Base-by-base conservation (phyloP, 2,329 filamentous ascomycete species). In the Sporothrix variecibatus region DNA sequence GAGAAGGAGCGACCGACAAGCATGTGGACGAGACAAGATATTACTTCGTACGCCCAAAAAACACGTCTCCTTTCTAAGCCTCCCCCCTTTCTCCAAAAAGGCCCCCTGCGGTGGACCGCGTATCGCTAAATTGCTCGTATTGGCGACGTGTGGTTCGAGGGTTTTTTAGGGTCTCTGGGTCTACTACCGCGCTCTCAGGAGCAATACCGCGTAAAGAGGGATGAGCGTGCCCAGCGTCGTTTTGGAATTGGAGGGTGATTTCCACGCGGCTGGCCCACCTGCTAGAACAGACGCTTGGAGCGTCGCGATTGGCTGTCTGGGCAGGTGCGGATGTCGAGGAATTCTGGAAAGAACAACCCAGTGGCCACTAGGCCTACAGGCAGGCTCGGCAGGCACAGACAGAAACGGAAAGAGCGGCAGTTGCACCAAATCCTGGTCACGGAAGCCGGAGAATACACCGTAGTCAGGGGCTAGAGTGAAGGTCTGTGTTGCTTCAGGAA, bases 21-120 rank as follows among this genome's bases (percentile, higher is more conserved):
- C 68, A 56, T 60, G 51, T 58, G 53, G 38, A 58, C 40, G 38
- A 49, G 38, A 28, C 38, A 73, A 72, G 46, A 65, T 60, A 68
- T 11, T 31, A n/a, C n/a, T n/a, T n/a, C n/a, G n/a, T n/a, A 20
- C 17, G 60, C 40, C 67, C 62, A 67, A 68, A 75, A 76, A 76
- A 76, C 74, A 76, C 75, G 75, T 76, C 75, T 71, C 74, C 74
- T 71, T 75, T 76, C 53, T 26, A n/a, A 43, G 28, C 26, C 71
- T 62, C 46, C 49, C 34, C 72, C 49, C 64, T 56, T 65, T 26
- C 51, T 56, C 26, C 51, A 26, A n/a, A 40, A 4, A 26, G n/a
- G n/a, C 34, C 43, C 65, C 67, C 49, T 53, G 43, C 7, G 28
- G 65, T 72, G 51, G 58, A 74, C 56, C 75, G 69, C 73, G 73